Percentiles rank a stretch among this genome's conserved stretches.
phyloP scores from a whole-genome alignment of 1,284 basidiomycete species.

The Agaricales sp. region DNA sequence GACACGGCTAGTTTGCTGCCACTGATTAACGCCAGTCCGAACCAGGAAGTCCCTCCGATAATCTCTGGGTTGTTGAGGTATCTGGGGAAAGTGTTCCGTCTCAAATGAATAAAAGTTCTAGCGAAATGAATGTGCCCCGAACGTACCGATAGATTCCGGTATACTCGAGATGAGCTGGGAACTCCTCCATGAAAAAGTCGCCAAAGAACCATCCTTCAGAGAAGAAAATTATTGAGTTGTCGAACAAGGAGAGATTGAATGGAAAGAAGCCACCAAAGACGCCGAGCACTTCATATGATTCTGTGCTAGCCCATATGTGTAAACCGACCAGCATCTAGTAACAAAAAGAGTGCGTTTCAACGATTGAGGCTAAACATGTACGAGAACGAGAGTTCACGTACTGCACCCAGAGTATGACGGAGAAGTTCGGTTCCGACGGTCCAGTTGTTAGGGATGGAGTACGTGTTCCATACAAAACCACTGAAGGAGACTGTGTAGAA shows the following conservation, averaged over 20 bases:
- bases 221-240: not conserved
- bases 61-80: conserved; percentile 96
- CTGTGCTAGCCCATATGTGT: conserved; percentile 86
- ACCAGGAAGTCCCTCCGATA: conserved; percentile 93
- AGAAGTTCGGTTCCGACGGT: conserved; percentile 84
- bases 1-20: conserved; percentile 80
- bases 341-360: not conserved
- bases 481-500: conserved; percentile 58
- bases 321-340: conserved; percentile 68
- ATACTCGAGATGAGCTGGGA: conserved; percentile 86
- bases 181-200: conserved; percentile 96
- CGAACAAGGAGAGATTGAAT: conserved; percentile 6
- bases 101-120: not conserved
- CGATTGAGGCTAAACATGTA: conserved; percentile 1
- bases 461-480: conserved; percentile 82
- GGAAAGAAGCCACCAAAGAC: conserved; percentile 59
- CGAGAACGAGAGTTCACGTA: conserved; percentile 27
- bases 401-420: conserved; percentile 77
- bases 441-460: conserved; percentile 76
- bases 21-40: conserved; percentile 86
- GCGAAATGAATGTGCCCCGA: not conserved
- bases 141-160: conserved; percentile 87
- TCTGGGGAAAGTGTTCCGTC: conserved; percentile 19
- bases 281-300: conserved; percentile 88
- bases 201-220: conserved; percentile 88